These are phyloP conservation scores for Aquilaria malaccensis DNA, from an alignment of 345 rosid species.

Conservation along the genomic window DNA sequence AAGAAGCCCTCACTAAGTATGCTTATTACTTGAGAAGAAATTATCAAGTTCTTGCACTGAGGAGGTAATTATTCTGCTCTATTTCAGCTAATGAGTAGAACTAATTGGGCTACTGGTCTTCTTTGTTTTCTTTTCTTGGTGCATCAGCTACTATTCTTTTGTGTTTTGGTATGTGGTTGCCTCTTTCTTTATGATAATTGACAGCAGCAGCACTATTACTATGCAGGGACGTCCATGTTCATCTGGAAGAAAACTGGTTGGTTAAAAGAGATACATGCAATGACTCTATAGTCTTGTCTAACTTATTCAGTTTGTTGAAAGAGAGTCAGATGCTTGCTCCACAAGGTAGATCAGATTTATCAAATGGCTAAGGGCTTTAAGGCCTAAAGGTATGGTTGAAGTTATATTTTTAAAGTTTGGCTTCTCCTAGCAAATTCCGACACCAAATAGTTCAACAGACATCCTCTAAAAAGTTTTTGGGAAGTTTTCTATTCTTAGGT, in stretches of 20 bases:
- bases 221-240: constrained; percentile 65
- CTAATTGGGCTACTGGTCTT: background rate
- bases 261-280: constrained; percentile 50
- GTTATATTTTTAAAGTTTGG: too few species aligned
- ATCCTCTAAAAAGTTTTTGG: too few species aligned
- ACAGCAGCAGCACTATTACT: background rate
- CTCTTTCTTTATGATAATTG: background rate
- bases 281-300: constrained; percentile 47
- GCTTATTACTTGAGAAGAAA: constrained; percentile 82
- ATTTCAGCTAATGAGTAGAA: background rate
- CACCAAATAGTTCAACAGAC: too few species aligned
- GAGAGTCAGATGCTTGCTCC: constrained; percentile 14
- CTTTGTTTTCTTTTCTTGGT: background rate
- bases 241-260: constrained; percentile 75
- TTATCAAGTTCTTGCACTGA: constrained; percentile 76
- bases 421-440: too few species aligned
- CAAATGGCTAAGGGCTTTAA: constrained; percentile 16
- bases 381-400: constrained; percentile 13
- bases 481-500: too few species aligned
- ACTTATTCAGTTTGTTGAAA: constrained; percentile 35
- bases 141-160: background rate
- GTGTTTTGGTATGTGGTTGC: constrained; percentile 4
- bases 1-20: constrained; percentile 79
- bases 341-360: constrained; percentile 18
- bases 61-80: constrained; percentile 35